A percentile compares a stretch with the other conserved stretches of the same genome.
Conservation (phyloP, 164 flowering plant genomes). For the Amborella trichopoda region DNA sequence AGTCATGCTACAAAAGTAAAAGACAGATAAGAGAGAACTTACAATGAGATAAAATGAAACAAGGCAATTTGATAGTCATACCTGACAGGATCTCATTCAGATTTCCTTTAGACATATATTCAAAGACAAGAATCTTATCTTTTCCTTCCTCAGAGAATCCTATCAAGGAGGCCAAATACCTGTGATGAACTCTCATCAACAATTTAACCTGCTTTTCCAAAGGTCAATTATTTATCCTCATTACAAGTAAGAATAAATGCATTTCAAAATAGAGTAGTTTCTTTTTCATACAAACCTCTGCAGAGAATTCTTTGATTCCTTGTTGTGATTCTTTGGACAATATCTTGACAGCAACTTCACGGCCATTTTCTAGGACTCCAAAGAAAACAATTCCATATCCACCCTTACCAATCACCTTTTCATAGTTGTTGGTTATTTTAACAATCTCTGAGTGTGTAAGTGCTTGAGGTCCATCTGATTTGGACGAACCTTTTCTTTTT, state of each 20-base stretch:
- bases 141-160: constrained; percentile 33
- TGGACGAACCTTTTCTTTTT: no score
- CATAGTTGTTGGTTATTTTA: no score
- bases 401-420: no score
- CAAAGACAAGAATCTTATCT: constrained; percentile 30
- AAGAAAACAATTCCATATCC: no score
- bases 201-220: constrained; percentile 36
- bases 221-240: no score
- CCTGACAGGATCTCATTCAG: constrained; percentile 24
- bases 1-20: no score
- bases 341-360: constrained; percentile 39
- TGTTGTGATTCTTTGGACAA: constrained; percentile 23
- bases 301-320: constrained; percentile 24
- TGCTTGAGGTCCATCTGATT: no score
- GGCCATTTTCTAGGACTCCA: no score
- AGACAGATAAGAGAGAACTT: background rate
- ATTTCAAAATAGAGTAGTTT: background rate
- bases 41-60: background rate
- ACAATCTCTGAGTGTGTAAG: no score
- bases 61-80: background rate
- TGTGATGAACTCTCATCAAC: constrained; percentile 35
- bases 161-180: constrained; percentile 30
- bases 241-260: no score
- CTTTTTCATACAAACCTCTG: constrained; percentile 23
- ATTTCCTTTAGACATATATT: constrained; percentile 41